These are phyloP conservation scores for Grosmannia clavigera DNA, from an alignment of 2,329 filamentous ascomycete genomes.

Conservation along the genomic window DNA sequence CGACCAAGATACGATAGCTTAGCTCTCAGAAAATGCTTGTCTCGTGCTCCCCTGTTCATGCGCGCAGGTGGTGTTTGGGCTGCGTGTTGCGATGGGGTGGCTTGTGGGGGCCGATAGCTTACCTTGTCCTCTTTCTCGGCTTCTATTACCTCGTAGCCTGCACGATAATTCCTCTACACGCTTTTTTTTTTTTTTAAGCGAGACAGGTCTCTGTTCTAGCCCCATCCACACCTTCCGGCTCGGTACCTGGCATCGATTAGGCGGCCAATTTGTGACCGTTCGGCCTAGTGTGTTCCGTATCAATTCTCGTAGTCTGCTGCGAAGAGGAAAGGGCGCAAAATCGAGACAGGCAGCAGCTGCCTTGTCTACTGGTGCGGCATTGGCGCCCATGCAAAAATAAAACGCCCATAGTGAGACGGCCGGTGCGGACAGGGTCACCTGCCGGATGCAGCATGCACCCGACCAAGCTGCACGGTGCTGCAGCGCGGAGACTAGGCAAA, in stretches of 20 bases:
- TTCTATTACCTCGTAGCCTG: background rate
- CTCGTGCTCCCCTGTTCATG: background rate
- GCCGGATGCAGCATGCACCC: background rate
- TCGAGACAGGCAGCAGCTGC: too few species aligned
- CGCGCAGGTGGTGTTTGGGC: slow-evolving; percentile 5
- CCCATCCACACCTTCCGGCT: too few species aligned
- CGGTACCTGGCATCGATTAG: too few species aligned
- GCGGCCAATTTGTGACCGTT: too few species aligned
- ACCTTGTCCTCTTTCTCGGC: background rate
- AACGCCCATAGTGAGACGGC: background rate
- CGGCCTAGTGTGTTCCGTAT: too few species aligned
- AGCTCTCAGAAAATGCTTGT: background rate
- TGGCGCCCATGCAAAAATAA: background rate
- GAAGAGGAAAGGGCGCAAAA: too few species aligned
- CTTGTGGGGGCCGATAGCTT: background rate
- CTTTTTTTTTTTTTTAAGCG: too few species aligned
- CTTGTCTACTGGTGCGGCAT: background rate
- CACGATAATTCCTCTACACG: too few species aligned
- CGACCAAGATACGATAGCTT: too few species aligned
- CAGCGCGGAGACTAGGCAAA: background rate
- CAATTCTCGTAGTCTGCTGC: too few species aligned
- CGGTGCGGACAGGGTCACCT: background rate
- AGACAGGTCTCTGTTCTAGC: too few species aligned
- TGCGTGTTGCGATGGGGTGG: slow-evolving; percentile 7
- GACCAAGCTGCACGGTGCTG: background rate